Base-by-base conservation (phyloP, 169 alveolate genomes). In the Sarcocystis neurona region DNA sequence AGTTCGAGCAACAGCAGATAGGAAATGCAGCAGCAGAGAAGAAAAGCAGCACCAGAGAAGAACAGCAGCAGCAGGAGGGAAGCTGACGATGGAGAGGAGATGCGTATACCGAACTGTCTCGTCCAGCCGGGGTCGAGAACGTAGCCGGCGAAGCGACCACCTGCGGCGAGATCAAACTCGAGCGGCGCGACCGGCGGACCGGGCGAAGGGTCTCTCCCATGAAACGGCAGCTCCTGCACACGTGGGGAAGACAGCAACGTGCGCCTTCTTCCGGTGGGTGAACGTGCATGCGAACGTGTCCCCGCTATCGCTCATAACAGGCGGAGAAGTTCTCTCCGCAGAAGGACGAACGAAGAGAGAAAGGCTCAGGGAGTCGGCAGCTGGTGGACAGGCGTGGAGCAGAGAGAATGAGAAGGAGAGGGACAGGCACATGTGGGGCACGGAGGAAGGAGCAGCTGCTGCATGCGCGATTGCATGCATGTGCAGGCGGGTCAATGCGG, bases 71-170 rank as follows among this genome's bases (percentile, higher is more conserved):
- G 77, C 77, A 15, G 12, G 32, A 63, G 43, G 10, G 32, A 63
- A 63, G 32, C 18, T 10, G 18, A 18, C 0, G 32, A 63, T 10
- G 32, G 0, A n/a, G 5, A n/a, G 0, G 12, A 63, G 32, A 63
- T 10, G 0, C 20, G 32, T 53, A 15, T 53, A 79, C 87, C 87
- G 48, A 39, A 47, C 6, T 79, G 87, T 0, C 87, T 72, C 2
- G 87, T 79, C 87, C 87, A 79, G 30, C 75, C 87, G 32, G 87
- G 87, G 30, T 79, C 87, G 2, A 79, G 75, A 32, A 79, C 23
- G 44, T 79, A 79, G 56, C 87, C 87, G 0, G 77, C 87, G 72
- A 47, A 79, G 10, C 60, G 30, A 10, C 87, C 87, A 3, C 77
- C 87, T 2, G 87, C 87, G 3, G 87, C 87, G 34, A 79, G 1